Evolutionary conservation across 164 flowering plant species (phyloP), one percentile per base, ranked within the genome.

Genomic region (Hamamelis virginiana): DNA sequence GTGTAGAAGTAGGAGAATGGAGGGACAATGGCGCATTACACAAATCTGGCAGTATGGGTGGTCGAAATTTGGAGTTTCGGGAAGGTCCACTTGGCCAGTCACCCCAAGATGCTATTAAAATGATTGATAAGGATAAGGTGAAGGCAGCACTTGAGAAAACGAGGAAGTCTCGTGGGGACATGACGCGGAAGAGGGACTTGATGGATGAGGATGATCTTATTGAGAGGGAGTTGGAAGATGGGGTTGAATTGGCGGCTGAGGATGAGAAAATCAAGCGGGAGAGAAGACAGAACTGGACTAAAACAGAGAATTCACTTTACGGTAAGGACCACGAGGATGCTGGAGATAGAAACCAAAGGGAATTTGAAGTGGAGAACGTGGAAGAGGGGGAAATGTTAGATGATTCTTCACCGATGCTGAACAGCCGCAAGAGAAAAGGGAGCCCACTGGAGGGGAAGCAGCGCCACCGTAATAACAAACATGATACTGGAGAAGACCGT

Each of bases 131-230:
- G 63, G 91, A 91, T 68, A 92, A 85, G 80, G 78, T 92, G 28
- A 90, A 87, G 81, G 94, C 92, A 43, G 81, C 81, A 18, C 69
- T 87, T 1, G 91, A 86, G 80, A 89, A 89, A 76, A 68, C 83
- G 44, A 85, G 78, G 74, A 88, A 89, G 70, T 72, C 81, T 4
- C 84, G 82, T 46, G 84, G 83, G 10, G 89, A 82, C 19, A 68
- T 70, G 13, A 66, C 84, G 0, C 70, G 76, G 46, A 87, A 81
- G 69, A 80, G 51, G 21, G 92, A 90, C 25, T 45, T 77, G 59
- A 73, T 89, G 89, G 95, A 91, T 83, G 95, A 90, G 33, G 85
- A 86, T 82, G 96, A 87, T 68, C 80, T 89, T 12, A 89, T 90
- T 64, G 96, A 89, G 81, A 79, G 85, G 67, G 92, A 88, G 74